phyloP scores from a whole-genome alignment of 1,284 basidiomycete genomes.

The Cutaneotrichosporon arboriforme region DNA sequence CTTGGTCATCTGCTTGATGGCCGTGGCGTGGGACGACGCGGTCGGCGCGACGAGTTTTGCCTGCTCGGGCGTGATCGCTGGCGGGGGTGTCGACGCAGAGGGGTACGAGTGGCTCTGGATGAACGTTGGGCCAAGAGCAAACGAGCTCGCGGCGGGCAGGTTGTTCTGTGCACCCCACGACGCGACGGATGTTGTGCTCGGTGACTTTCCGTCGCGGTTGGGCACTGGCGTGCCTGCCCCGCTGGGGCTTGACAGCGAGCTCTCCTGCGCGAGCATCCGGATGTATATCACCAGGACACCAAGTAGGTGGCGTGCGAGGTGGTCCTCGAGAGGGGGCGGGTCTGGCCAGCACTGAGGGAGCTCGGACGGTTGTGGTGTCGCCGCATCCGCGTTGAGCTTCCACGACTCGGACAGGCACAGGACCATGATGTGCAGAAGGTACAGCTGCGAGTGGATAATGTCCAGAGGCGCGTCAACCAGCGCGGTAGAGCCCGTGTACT shows the following conservation, averaged over 20 bases:
- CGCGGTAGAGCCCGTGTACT: conserved; percentile 31
- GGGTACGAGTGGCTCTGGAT: conserved; percentile 33
- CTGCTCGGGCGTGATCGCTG: conserved; percentile 8
- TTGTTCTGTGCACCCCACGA: conserved; percentile 16
- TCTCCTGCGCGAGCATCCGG: conserved; percentile 58
- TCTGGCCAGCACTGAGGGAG: conserved; percentile 56
- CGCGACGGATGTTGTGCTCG: conserved; percentile 18
- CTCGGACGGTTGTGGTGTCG: conserved; percentile 19
- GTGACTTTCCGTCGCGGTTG: conserved; percentile 22
- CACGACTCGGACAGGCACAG: conserved; percentile 71
- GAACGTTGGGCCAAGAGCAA: conserved; percentile 26
- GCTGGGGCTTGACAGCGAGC: not conserved
- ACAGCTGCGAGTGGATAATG: conserved; percentile 81
- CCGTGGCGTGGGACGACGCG: conserved; percentile 21
- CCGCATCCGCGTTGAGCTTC: conserved; percentile 42
- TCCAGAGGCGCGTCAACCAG: conserved; percentile 57
- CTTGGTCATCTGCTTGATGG: conserved; percentile 44
- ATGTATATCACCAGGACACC: conserved; percentile 76
- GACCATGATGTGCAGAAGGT: conserved; percentile 76
- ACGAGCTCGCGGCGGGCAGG: conserved; percentile 3
- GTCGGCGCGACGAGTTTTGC: conserved; percentile 9
- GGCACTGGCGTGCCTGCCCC: conserved; percentile 19
- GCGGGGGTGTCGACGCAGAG: conserved; percentile 12
- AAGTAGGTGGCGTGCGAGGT: conserved; percentile 76
- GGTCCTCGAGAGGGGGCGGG: conserved; percentile 72